Evolutionary conservation across 345 rosid genomes (phyloP), one percentile per base, ranked within the genome.

Genomic region (Moringa oleifera): DNA sequence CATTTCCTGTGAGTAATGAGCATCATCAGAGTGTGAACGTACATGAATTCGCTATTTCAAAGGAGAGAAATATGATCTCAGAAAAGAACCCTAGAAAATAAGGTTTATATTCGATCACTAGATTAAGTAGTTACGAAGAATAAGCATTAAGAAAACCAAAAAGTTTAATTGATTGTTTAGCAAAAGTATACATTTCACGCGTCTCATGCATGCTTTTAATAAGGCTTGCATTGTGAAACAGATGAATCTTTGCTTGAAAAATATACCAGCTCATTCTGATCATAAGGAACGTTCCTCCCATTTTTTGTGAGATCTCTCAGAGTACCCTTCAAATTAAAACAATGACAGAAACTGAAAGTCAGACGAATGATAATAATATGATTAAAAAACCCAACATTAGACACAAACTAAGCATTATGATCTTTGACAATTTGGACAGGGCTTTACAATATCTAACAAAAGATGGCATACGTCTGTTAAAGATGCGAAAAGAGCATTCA

Each of bases 271-370:
- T 72, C 81, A 70, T 62, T 74, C 52, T 69, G 73, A 65, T 72
- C 76, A 0, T 54, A 63, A 60, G 67, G 37, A 25, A 56, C 18
- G 53, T 58, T 71, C 64, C 67, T 75, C 53, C 75, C 81, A 0
- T 75, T 77, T 70, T 70, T 82, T 41, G 71, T 61, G 68, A 82
- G 81, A 72, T 77, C 80, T 68, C 80, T 82, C 61, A 82, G 60
- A 59, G 83, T 79, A 16, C 83, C 83, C 83, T 79, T 68, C 55
- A 65, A 57, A 60, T 66, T 15, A 51, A 24, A 45, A 61, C 6
- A 65, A 12, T 6, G 1, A 21, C 24, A 55, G n/a, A 20, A 57
- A 63, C 0, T 19, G 46, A 59, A 73, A 68, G 52, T 59, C 15
- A 62, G 50, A 64, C 54, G 10, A 28, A 12, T 45, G 45, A 53